Conservation (phyloP, 371 early-diverging fungal species). For the Neoconidiobolus thromboides region DNA sequence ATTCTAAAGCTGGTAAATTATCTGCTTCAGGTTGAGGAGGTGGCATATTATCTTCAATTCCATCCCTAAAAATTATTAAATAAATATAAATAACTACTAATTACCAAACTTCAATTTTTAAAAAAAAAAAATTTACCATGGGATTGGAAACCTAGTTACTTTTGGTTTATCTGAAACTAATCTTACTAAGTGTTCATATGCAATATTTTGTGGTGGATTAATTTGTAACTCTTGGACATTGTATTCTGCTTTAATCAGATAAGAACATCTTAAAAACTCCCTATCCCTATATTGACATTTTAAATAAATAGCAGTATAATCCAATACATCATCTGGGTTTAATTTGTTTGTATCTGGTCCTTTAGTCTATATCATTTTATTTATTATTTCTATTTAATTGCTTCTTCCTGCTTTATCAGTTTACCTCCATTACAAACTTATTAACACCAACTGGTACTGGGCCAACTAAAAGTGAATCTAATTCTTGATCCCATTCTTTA, state of each 20-base stretch:
- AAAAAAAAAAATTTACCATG: slow-evolving; percentile 23
- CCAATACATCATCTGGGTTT: slow-evolving; percentile 60
- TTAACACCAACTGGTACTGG: slow-evolving; percentile 92
- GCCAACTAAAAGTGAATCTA: slow-evolving; percentile 89
- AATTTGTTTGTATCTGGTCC: slow-evolving; percentile 49
- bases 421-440: slow-evolving; percentile 80
- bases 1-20: not conserved
- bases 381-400: not conserved
- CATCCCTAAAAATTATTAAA: not conserved
- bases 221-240: slow-evolving; percentile 44
- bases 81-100: not conserved
- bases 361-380: slow-evolving; percentile 25
- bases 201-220: slow-evolving; percentile 37
- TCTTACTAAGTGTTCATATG: slow-evolving; percentile 51
- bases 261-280: slow-evolving; percentile 91
- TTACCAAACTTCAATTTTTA: not conserved
- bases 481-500: slow-evolving; percentile 70
- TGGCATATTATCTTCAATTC: slow-evolving; percentile 1
- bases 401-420: not conserved
- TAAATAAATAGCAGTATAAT: slow-evolving; percentile 76
- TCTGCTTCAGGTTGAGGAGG: slow-evolving; percentile 7
- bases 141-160: slow-evolving; percentile 67
- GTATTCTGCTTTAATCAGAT: slow-evolving; percentile 90
- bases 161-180: slow-evolving; percentile 76
- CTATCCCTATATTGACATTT: slow-evolving; percentile 70